phyloP scores from a whole-genome alignment of 1,284 basidiomycete genomes.

The Ganoderma sinense region DNA sequence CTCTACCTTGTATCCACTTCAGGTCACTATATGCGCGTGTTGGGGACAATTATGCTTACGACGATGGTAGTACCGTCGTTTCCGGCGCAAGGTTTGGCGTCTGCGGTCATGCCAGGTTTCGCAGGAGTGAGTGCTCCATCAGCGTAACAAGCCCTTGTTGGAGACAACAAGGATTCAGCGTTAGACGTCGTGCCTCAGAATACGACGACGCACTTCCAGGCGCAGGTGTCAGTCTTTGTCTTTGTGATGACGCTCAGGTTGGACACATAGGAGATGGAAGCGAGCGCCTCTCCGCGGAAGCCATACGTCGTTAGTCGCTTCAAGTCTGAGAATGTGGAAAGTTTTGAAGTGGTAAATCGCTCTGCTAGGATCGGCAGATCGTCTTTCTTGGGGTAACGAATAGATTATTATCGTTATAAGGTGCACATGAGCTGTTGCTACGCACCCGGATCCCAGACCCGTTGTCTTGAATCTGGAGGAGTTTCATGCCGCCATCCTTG shows the following conservation, averaged over 20 bases:
- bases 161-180: conserved; percentile 6
- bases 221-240: conserved; percentile 80
- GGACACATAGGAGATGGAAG: conserved; percentile 95
- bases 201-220: conserved; percentile 80
- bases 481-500: conserved; percentile 96
- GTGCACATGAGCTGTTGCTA: neutral
- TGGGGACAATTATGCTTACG: conserved; percentile 51
- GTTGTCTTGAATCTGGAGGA: conserved; percentile 97
- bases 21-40: neutral
- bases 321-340: conserved; percentile 89
- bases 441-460: conserved; percentile 91
- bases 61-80: conserved; percentile 94
- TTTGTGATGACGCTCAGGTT: conserved; percentile 92
- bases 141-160: conserved; percentile 75
- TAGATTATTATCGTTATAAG: neutral
- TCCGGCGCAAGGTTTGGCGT: conserved; percentile 91
- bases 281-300: conserved; percentile 96
- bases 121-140: conserved; percentile 77
- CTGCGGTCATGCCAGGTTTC: conserved; percentile 71
- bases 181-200: neutral
- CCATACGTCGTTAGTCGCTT: conserved; percentile 92
- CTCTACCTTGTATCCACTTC: conserved; percentile 70
- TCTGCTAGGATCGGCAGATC: conserved; percentile 94
- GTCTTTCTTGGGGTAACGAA: conserved; percentile 49
- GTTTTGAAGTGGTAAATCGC: conserved; percentile 96